These are phyloP conservation scores for Ilyonectria sp. DNA, from an alignment of 2,329 filamentous ascomycete species.

Conservation along the genomic window DNA sequence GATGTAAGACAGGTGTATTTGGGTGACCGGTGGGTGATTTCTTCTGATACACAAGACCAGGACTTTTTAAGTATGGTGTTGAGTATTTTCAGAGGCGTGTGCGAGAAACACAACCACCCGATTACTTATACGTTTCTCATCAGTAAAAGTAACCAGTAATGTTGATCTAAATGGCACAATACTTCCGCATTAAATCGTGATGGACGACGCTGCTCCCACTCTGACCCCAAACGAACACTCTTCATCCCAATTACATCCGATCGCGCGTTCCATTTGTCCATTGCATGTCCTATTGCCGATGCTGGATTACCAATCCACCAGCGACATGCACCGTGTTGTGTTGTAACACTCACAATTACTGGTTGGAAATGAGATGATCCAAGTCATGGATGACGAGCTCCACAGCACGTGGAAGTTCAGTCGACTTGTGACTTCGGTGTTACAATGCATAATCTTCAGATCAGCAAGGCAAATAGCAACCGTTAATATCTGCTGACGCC, in stretches of 20 bases:
- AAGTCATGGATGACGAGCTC: slow-evolving; percentile 9
- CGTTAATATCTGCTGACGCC: slow-evolving; percentile 17
- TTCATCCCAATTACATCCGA: background rate
- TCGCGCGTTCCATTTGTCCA: background rate
- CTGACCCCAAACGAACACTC: background rate
- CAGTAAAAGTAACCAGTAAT: background rate
- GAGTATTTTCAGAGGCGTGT: background rate
- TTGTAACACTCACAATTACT: background rate
- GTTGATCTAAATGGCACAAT: background rate
- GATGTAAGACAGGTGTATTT: background rate
- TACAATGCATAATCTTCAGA: slow-evolving; percentile 3
- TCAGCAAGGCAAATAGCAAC: slow-evolving; percentile 1
- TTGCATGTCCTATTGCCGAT: background rate
- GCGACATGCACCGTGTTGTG: background rate
- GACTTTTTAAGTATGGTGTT: background rate
- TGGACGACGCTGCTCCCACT: background rate
- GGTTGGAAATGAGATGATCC: slow-evolving; percentile 17
- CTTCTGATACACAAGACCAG: background rate
- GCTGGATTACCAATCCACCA: slow-evolving; percentile 18
- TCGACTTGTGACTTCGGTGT: background rate
- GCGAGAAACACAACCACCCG: background rate
- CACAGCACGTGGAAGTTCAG: background rate
- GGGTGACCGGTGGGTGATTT: background rate
- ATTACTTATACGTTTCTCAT: background rate
- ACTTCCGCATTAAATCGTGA: background rate